phyloP scores from a whole-genome alignment of 2,329 filamentous ascomycete genomes.

The Exophiala lecanii-corni region DNA sequence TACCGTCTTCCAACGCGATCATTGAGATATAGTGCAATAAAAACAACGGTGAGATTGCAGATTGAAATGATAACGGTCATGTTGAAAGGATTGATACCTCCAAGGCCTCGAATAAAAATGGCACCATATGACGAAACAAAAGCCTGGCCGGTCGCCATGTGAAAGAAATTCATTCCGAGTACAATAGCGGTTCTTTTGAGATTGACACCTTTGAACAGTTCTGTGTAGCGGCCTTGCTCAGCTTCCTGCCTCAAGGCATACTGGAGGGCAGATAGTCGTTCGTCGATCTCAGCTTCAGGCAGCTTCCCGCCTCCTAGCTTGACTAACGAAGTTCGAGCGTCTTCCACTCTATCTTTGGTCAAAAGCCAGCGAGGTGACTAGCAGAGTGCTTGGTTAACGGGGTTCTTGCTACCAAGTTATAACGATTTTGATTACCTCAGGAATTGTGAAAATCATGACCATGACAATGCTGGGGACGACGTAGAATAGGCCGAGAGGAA shows the following conservation, averaged over 20 bases:
- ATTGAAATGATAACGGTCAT: slow-evolving; percentile 18
- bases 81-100: slow-evolving; percentile 25
- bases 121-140: slow-evolving; percentile 25
- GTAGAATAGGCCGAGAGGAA: slow-evolving; percentile 26
- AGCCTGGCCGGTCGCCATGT: slow-evolving; percentile 26
- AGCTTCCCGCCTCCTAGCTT: slow-evolving; percentile 49
- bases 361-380: slow-evolving; percentile 61
- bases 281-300: slow-evolving; percentile 28
- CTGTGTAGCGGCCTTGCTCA: slow-evolving; percentile 22
- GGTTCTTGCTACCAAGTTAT: too few relatives aligned
- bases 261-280: slow-evolving; percentile 28
- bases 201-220: slow-evolving; percentile 24
- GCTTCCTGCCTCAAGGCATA: slow-evolving; percentile 14
- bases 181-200: slow-evolving; percentile 26
- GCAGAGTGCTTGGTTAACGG: too few relatives aligned
- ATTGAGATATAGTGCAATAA: background rate
- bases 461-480: slow-evolving; percentile 25
- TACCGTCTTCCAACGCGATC: slow-evolving; percentile 7
- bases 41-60: background rate
- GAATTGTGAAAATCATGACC: slow-evolving; percentile 52
- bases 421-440: too few relatives aligned
- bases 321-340: slow-evolving; percentile 53
- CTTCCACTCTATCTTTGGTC: slow-evolving; percentile 61
- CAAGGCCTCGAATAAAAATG: slow-evolving; percentile 25
- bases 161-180: slow-evolving; percentile 26